phyloP scores from a whole-genome alignment of 164 flowering plant genomes.

The Kalanchoe fedtschenkoi region DNA sequence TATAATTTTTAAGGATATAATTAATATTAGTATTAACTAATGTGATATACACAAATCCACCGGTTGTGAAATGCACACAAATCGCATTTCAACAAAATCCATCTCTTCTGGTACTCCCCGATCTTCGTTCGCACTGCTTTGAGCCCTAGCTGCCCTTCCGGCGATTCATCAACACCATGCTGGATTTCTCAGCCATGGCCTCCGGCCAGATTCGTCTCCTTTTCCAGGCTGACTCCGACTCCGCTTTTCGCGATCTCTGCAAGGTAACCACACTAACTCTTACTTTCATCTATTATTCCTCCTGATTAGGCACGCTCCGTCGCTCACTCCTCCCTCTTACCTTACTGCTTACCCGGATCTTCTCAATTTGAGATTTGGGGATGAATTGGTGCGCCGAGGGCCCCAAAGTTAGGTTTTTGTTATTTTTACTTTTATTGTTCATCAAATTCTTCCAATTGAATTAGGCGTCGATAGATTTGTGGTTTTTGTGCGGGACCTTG shows the following conservation, averaged over 20 bases:
- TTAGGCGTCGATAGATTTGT: neutral
- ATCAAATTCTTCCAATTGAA: no score
- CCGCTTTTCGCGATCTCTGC: conserved; percentile 5
- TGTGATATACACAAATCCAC: neutral
- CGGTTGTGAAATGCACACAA: neutral
- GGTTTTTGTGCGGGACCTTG: neutral
- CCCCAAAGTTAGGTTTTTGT: no score
- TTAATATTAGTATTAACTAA: no score
- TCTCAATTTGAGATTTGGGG: neutral
- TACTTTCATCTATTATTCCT: neutral
- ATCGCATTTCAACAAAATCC: neutral
- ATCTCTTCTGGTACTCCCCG: neutral
- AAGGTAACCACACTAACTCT: neutral
- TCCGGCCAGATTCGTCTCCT: conserved; percentile 7
- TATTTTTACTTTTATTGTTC: neutral
- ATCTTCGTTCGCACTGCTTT: neutral
- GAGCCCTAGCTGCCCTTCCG: neutral
- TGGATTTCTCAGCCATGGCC: conserved; percentile 3
- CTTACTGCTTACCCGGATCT: neutral
- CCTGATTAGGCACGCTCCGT: neutral
- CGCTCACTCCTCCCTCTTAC: no score
- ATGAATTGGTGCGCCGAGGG: neutral
- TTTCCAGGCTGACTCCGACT: neutral
- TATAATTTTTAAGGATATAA: no score
- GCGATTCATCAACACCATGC: neutral